Percentiles rank a stretch among this genome's conserved stretches.
These are phyloP conservation scores for Hyphopichia wangnamkhiaoensis DNA, from an alignment of 1,139 yeast genomes.

Conservation along the genomic window DNA sequence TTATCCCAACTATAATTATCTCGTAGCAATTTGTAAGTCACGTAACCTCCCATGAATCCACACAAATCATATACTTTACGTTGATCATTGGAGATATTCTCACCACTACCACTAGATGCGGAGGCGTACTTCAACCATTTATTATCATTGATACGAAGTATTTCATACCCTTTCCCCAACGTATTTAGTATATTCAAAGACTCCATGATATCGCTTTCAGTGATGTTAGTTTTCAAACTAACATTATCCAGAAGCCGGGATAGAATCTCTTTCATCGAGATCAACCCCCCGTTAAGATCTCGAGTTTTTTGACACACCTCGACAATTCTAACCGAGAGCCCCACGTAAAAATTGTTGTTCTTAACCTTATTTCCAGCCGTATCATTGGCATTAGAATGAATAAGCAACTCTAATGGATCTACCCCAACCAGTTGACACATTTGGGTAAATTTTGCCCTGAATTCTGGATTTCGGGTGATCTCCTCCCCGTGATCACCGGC, in stretches of 20 bases:
- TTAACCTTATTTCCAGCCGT: slow-evolving; percentile 16
- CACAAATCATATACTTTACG: slow-evolving; percentile 71
- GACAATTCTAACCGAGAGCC: slow-evolving; percentile 68
- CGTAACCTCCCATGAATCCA: slow-evolving; percentile 64
- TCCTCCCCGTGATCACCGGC: slow-evolving; percentile 66
- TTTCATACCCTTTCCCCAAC: slow-evolving; percentile 42
- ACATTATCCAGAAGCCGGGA: slow-evolving; percentile 24
- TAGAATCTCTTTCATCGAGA: slow-evolving; percentile 61
- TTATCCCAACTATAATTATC: slow-evolving; percentile 78
- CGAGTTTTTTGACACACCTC: slow-evolving; percentile 74
- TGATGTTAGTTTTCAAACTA: slow-evolving; percentile 17
- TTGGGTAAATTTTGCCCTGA: slow-evolving; percentile 68
- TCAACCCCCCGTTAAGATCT: slow-evolving; percentile 77
- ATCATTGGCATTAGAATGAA: slow-evolving; percentile 23
- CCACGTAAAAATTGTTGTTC: slow-evolving; percentile 61
- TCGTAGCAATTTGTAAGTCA: slow-evolving; percentile 58
- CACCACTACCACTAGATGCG: slow-evolving; percentile 26
- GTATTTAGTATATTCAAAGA: slow-evolving; percentile 20
- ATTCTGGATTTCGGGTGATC: slow-evolving; percentile 62
- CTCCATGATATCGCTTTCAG: slow-evolving; percentile 20
- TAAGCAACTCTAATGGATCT: slow-evolving; percentile 68
- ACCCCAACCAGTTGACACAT: slow-evolving; percentile 80
- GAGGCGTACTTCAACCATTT: slow-evolving; percentile 44
- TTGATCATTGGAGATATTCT: slow-evolving; percentile 57
- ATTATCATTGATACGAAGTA: slow-evolving; percentile 32